Evolutionary conservation across 2,329 filamentous ascomycete genomes (phyloP), one percentile per base, ranked within the genome.

Genomic region (Pseudopyricularia javanii): DNA sequence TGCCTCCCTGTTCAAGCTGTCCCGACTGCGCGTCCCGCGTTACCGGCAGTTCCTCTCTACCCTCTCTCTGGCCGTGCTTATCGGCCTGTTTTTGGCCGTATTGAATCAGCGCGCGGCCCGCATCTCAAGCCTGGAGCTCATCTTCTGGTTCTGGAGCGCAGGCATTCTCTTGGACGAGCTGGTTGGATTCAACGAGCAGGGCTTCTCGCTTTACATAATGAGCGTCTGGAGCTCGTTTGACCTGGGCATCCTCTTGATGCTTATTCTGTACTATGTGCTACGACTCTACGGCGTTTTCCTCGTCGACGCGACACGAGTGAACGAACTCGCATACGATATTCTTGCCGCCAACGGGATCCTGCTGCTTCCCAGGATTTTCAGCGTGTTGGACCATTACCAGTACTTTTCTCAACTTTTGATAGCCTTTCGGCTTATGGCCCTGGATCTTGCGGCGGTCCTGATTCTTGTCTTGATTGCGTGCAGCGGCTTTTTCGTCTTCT

Each of bases 201-300:
- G 91, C 3, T 96, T 96, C 65, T 91, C 90, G 35, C 79, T 97
- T 30, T 97, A 96, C 69, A 88, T 96, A 62, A 91, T 96, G 83
- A 95, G 89, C 65, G 93, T 96, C 66, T 96, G 91, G 91, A 96
- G 96, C 66, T 82, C 91, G 35, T 95, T 96, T 66, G 91, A 96
- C 63, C 73, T 96, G 35, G 91, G 91, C 8, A 96, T 96, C 52
- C 71, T 96, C 51, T 70, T 95, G 24, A 73, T 96, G 56, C 81
- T 96, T 60, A 82, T 94, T 61, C 79, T 88, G 53, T 96, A 96
- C 71, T 95, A 95, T 65, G 87, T 86, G 61, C 82, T 96, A 71
- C 83, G 91, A 53, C 76, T 93, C 14, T 95, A 94, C 62, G 89
- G 90, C 20, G 85, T 95, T 51, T 82, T 95, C 55, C 74, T 95